Conservation (phyloP, 495 filamentous ascomycete genomes). For the Penicillium pancosmium region DNA sequence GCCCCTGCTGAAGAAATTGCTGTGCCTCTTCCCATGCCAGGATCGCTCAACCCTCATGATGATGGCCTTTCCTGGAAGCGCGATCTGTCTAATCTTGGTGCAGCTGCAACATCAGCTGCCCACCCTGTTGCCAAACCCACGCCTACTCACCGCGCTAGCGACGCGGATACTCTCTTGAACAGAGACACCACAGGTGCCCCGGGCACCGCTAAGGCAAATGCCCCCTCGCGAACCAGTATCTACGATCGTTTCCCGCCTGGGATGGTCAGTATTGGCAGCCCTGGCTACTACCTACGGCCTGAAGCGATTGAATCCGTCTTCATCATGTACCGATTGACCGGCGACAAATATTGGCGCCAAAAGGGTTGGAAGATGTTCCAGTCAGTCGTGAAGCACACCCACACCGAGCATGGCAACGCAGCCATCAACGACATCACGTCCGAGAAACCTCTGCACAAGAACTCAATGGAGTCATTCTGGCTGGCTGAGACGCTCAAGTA, state of each 20-base stretch:
- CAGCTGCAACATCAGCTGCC: background rate
- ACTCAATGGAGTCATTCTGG: slow-evolving; percentile 66
- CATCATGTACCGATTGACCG: slow-evolving; percentile 93
- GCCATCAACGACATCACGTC: slow-evolving; percentile 76
- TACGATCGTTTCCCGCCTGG: slow-evolving; percentile 69
- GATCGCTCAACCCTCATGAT: slow-evolving; percentile 31
- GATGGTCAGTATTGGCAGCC: slow-evolving; percentile 58
- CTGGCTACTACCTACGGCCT: slow-evolving; percentile 81
- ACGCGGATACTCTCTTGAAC: slow-evolving; percentile 9
- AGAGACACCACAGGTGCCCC: slow-evolving; percentile 13
- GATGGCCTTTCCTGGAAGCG: slow-evolving; percentile 22
- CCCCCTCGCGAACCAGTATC: background rate
- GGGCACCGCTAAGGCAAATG: background rate
- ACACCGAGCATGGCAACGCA: slow-evolving; percentile 66
- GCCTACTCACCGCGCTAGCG: background rate
- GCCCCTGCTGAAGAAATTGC: background rate
- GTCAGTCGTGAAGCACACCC: slow-evolving; percentile 67
- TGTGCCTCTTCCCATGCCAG: slow-evolving; percentile 31
- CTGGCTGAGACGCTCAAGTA: slow-evolving; percentile 80
- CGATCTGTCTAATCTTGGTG: slow-evolving; percentile 15
- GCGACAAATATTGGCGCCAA: slow-evolving; percentile 76
- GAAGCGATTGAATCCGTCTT: slow-evolving; percentile 95
- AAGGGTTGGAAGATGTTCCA: slow-evolving; percentile 92
- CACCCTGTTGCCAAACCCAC: slow-evolving; percentile 2
- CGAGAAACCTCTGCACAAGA: slow-evolving; percentile 37